Conservation (phyloP, 306 rosid species). For the Citrullus amarus region DNA sequence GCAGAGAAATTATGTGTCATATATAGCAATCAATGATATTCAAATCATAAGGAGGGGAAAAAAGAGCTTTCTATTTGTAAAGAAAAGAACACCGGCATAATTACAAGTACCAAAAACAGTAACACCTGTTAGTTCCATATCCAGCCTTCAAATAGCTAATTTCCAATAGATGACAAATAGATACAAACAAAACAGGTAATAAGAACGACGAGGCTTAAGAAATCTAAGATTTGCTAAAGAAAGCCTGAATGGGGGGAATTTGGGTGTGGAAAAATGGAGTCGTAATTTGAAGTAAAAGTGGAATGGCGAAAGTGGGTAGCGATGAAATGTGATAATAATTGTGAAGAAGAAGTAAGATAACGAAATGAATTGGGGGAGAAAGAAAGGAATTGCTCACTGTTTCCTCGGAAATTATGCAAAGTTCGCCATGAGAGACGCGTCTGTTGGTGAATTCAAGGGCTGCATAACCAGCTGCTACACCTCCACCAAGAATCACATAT, state of each 20-base stretch:
- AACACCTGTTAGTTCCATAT: not conserved
- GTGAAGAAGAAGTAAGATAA: not conserved
- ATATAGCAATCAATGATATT: not conserved
- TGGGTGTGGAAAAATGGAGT: not conserved
- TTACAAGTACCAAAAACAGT: not conserved
- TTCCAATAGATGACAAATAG: not conserved
- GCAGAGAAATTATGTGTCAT: not conserved
- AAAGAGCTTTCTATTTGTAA: not conserved
- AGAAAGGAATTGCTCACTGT: constrained; percentile 30
- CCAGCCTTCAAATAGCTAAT: not conserved
- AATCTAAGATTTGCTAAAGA: not conserved
- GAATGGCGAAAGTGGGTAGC: not conserved
- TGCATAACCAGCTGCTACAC: constrained; percentile 98
- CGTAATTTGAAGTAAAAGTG: not conserved
- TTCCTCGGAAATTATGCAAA: constrained; percentile 93
- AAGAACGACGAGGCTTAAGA: not conserved
- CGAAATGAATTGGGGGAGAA: not conserved
- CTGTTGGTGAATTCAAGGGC: constrained; percentile 78
- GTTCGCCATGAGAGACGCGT: constrained; percentile 80
- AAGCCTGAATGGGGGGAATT: not conserved
- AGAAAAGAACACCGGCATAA: not conserved
- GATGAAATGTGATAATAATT: not conserved
- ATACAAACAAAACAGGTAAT: not conserved
- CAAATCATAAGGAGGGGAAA: not conserved
- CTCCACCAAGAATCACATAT: constrained; percentile 96